Base-by-base conservation (phyloP, 345 rosid species). In the Rhodomyrtus tomentosa region DNA sequence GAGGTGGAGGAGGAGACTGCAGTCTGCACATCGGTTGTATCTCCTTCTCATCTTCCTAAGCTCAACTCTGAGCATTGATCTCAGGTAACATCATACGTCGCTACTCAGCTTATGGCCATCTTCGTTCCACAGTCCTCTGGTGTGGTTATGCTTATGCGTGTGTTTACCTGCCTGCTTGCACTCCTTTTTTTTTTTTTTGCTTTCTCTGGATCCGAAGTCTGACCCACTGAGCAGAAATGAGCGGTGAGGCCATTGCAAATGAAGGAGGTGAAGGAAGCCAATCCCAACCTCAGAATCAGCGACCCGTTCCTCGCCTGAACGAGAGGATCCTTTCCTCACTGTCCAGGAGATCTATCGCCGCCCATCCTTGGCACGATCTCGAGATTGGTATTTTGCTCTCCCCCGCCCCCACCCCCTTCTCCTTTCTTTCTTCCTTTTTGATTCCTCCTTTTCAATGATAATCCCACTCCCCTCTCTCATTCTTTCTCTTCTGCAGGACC, bases 321-420 rank as follows among this genome's bases (percentile, higher is more conserved):
- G 98, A 96, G 92, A 93, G 99, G 95, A 96, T 96, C 86, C 98
- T 95, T 83, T 96, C 99, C 6, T 92, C 98, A 52, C 82, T 96
- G 95, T 96, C 98, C 14, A 87, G 90, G 90, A 90, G 99, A 89
- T 95, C 98, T 45, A 96, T 94, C 36, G 99, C 98, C 83, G 98
- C 98, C 76, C 98, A 96, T 89, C 98, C 99, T 50, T 96, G 99
- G 99, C 99, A 96, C 89, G 99, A 96, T 94, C 98, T 96, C 88
- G 99, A 96, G 89, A 93, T 96, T 85, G 99, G 99, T 95, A 91
- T 15, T 24, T 24, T 51, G 82, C 50, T n/a, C n/a, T n/a, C n/a
- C n/a, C n/a, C n/a, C n/a, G n/a, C n/a, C n/a, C n/a, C n/a, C n/a
- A n/a, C n/a, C n/a, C 56, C 22, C 54, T 14, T 49, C 50, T 49